phyloP scores from a whole-genome alignment of 106 monocot genomes.

The Amphibolis antarctica region DNA sequence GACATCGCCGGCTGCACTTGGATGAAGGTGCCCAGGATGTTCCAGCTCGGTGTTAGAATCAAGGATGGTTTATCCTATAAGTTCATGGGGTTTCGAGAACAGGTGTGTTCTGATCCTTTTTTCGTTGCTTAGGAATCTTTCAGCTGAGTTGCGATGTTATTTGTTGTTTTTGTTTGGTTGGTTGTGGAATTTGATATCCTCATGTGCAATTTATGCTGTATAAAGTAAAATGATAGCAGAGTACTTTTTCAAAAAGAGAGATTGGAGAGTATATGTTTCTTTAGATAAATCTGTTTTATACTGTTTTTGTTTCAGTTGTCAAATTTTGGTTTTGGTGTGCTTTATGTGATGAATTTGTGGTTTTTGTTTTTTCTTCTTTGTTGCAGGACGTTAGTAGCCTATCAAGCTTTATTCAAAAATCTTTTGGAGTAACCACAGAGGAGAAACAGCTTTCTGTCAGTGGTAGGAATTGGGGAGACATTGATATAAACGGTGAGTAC shows the following conservation, averaged over 20 bases:
- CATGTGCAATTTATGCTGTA: not conserved
- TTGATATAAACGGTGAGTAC: conserved; percentile 76
- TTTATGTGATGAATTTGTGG: not conserved
- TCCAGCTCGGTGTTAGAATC: conserved; percentile 73
- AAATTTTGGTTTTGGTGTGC: not conserved
- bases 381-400: conserved; percentile 70
- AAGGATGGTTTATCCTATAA: conserved; percentile 91
- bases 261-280: not conserved
- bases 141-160: not conserved
- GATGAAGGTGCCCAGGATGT: conserved; percentile 87
- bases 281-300: not conserved
- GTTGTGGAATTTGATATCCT: not conserved
- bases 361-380: not conserved
- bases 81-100: conserved; percentile 91
- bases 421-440: conserved; percentile 57
- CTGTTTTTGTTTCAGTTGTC: too few relatives aligned
- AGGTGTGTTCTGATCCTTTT: conserved; percentile 30
- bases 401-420: conserved; percentile 75
- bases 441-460: conserved; percentile 96
- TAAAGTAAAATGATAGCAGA: too few relatives aligned
- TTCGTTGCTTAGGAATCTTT: not conserved
- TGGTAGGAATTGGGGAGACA: conserved; percentile 86
- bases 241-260: too few relatives aligned
- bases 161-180: not conserved
- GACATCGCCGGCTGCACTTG: conserved; percentile 65